These are phyloP conservation scores for Aspergillus vadensis DNA, from an alignment of 2,329 filamentous ascomycete species.

Conservation along the genomic window DNA sequence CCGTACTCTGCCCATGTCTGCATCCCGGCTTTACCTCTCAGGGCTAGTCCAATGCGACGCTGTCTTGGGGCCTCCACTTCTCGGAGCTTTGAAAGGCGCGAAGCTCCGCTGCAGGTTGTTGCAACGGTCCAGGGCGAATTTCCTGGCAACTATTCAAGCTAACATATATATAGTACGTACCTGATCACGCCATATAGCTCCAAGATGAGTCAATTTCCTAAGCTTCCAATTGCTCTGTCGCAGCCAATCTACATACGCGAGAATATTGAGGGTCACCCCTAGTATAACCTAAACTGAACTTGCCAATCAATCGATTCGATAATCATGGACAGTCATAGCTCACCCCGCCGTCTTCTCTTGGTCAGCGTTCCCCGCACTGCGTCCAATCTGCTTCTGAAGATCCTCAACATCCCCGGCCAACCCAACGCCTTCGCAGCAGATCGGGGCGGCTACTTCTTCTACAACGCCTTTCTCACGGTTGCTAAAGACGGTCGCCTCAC, in stretches of 20 bases:
- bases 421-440: slow-evolving; percentile 24
- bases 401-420: slow-evolving; percentile 35
- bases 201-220: neutral
- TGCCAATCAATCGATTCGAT: neutral
- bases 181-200: neutral
- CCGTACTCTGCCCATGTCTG: neutral
- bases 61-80: neutral
- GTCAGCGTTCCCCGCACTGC: slow-evolving; percentile 35
- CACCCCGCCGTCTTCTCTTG: slow-evolving; percentile 22
- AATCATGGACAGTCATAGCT: neutral
- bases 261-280: neutral
- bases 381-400: slow-evolving; percentile 35
- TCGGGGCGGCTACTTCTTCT: slow-evolving; percentile 34
- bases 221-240: neutral
- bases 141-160: neutral
- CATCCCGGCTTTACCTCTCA: neutral
- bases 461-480: slow-evolving; percentile 16
- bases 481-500: slow-evolving; percentile 15
- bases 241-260: neutral
- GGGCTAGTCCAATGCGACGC: neutral
- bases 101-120: neutral
- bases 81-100: neutral
- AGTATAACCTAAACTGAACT: neutral
- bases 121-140: neutral
- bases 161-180: neutral